Evolutionary conservation across 352 stramenopile genomes (phyloP).

Genomic region (Globisporangium lucens): DNA sequence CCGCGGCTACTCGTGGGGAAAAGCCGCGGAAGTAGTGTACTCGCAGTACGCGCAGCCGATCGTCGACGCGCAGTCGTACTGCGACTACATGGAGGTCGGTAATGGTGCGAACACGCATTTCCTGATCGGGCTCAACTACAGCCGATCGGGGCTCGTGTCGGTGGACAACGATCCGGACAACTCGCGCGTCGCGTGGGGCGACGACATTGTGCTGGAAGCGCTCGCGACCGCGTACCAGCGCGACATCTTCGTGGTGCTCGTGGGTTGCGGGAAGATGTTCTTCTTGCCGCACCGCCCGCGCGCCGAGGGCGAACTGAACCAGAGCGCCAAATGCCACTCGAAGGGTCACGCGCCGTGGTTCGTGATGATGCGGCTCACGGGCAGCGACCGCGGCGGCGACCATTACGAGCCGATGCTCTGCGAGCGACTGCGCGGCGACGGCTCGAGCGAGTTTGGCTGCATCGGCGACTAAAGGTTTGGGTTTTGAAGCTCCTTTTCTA

Average conservation of each 20-base stretch:
- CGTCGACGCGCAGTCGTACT: conserved; percentile 75
- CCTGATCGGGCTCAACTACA: conserved; percentile 82
- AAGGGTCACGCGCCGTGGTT: conserved; percentile 86
- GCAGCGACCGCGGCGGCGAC: conserved; percentile 78
- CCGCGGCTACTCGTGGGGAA: conserved; percentile 69
- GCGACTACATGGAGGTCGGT: conserved; percentile 83
- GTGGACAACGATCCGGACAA: conserved; percentile 80
- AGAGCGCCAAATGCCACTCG: conserved; percentile 48
- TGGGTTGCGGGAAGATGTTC: conserved; percentile 87
- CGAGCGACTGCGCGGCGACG: conserved; percentile 76
- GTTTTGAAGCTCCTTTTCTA: not conserved
- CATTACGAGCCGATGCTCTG: conserved; percentile 89
- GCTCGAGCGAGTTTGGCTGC: conserved; percentile 77
- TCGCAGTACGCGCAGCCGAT: conserved; percentile 66
- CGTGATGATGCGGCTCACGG: conserved; percentile 83
- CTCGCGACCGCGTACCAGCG: conserved; percentile 85
- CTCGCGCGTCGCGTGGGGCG: conserved; percentile 79
- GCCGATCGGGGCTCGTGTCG: conserved; percentile 66
- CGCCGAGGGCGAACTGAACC: conserved; percentile 32
- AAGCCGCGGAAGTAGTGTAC: conserved; percentile 79
- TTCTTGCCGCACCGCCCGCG: conserved; percentile 81
- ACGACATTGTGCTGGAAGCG: conserved; percentile 84
- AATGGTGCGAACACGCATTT: conserved; percentile 75
- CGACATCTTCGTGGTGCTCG: conserved; percentile 86
- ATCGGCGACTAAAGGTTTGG: conserved; percentile 60